phyloP scores from a whole-genome alignment of 2,329 filamentous ascomycete species.

The Fonsecaea multimorphosa region DNA sequence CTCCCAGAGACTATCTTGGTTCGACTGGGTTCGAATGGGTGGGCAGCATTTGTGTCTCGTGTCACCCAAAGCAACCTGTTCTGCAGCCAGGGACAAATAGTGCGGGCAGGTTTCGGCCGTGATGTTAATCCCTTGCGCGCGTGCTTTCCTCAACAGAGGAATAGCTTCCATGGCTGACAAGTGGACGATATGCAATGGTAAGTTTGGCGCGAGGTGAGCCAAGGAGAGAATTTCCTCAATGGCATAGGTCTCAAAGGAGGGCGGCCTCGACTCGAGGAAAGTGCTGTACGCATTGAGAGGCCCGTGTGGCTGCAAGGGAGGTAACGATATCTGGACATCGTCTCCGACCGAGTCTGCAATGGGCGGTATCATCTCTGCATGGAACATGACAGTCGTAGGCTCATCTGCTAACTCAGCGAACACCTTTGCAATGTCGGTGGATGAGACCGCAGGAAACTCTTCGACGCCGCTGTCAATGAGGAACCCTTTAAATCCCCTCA shows the following conservation, averaged over 20 bases:
- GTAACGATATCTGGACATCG: constrained; percentile 70
- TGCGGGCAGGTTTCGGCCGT: constrained; percentile 96
- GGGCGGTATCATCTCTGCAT: constrained; percentile 97
- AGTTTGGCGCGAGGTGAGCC: constrained; percentile 76
- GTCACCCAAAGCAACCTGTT: constrained; percentile 81
- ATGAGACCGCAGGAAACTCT: constrained; percentile 91
- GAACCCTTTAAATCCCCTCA: constrained; percentile 96
- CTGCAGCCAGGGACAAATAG: constrained; percentile 83
- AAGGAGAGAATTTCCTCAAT: constrained; percentile 84
- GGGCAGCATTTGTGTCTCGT: constrained; percentile 95
- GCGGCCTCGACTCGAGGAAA: constrained; percentile 88
- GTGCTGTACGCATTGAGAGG: constrained; percentile 81
- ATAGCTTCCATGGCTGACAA: constrained; percentile 89
- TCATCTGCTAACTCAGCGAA: constrained; percentile 80
- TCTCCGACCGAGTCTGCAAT: constrained; percentile 80
- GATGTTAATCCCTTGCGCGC: constrained; percentile 76
- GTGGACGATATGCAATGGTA: constrained; percentile 92
- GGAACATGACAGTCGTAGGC: constrained; percentile 96
- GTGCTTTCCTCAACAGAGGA: constrained; percentile 76
- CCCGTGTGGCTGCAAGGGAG: constrained; percentile 73
- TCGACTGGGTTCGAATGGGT: constrained; percentile 79
- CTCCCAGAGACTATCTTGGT: constrained; percentile 85
- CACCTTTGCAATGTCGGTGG: constrained; percentile 76
- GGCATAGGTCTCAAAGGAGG: constrained; percentile 88
- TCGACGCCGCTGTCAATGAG: constrained; percentile 95